Evolutionary conservation across 2,329 filamentous ascomycete species (phyloP), one percentile per base, ranked within the genome.

Genomic region (Talaromyces sp.): DNA sequence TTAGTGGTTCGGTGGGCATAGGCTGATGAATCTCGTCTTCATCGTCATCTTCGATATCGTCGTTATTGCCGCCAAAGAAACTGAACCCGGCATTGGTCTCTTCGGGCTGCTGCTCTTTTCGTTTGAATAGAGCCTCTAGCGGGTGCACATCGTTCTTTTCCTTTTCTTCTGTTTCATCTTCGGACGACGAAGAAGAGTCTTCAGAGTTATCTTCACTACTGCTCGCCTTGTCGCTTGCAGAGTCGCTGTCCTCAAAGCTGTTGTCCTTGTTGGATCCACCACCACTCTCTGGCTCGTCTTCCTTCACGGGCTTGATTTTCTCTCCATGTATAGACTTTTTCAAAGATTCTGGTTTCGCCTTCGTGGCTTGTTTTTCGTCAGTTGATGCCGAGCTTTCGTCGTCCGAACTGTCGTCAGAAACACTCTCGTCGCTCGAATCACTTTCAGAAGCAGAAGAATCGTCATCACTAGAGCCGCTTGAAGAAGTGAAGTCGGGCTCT

Each of bases 121-220:
- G 86, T 77, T 97, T 98, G 82, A 96, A 99, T 2, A 98, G 84
- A 0, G 92, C 92, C 78, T 98, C 93, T 1, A 98, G 83, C 0
- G 95, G 93, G 67, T 98, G 93, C 0, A 96, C 80, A 64, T 84
- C 80, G 57, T 74, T 66, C n/a, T 85, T 84, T 30, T 59, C 47
- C 30, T 55, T 49, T n/a, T 58, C 30, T 42, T 58, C 49, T 8
- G 58, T 30, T 4, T 59, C 49, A 82, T 51, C 88, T 73, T 67
- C 77, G 80, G 73, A 68, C 44, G 64, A 19, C 32, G 65, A 57
- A 39, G 65, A 28, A 17, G 62, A 58, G 19, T 49, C 27, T 51
- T 62, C 63, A 15, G 58, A 55, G 49, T 62, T 52, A 22, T 65
- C 61, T 15, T 63, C 63, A 9, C 65, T 59, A 13, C 64, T 59